phyloP scores from a whole-genome alignment of 208 protist species.

The Wallacemonas sp. region DNA sequence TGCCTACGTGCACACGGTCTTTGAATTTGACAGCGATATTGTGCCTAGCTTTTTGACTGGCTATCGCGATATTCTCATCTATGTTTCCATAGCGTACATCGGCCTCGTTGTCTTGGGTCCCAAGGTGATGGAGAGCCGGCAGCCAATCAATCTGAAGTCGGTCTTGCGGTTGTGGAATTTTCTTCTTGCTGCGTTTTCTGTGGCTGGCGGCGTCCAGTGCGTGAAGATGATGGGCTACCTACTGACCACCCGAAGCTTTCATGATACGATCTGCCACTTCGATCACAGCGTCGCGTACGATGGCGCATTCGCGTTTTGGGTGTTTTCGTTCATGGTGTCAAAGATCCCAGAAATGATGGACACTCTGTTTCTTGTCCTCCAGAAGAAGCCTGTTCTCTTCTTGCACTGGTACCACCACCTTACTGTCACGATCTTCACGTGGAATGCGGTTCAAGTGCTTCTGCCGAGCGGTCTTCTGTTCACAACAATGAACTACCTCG shows the following conservation, averaged over 20 bases:
- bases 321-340: slow-evolving; percentile 61
- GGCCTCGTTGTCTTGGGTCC: slow-evolving; percentile 26
- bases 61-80: slow-evolving; percentile 35
- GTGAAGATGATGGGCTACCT: slow-evolving; percentile 33
- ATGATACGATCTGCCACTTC: slow-evolving; percentile 43
- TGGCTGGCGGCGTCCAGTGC: slow-evolving; percentile 42
- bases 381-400: slow-evolving; percentile 68
- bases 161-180: slow-evolving; percentile 72
- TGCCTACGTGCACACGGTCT: slow-evolving; percentile 4
- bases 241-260: slow-evolving; percentile 26
- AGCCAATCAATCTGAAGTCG: slow-evolving; percentile 37
- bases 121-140: slow-evolving; percentile 24
- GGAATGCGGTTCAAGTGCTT: slow-evolving; percentile 50
- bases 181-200: slow-evolving; percentile 62
- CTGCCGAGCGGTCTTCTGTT: slow-evolving; percentile 73
- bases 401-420: slow-evolving; percentile 86
- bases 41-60: slow-evolving; percentile 28
- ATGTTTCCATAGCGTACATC: slow-evolving; percentile 33
- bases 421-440: slow-evolving; percentile 81
- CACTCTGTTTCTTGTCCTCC: slow-evolving; percentile 66
- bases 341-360: slow-evolving; percentile 76
- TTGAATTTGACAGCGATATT: slow-evolving; percentile 32
- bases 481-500: slow-evolving; percentile 84
- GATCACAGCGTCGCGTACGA: slow-evolving; percentile 43
- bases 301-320: slow-evolving; percentile 53